A percentile compares a stretch with the other conserved stretches of the same genome.
Evolutionary conservation across 371 early-diverging fungal genomes (phyloP).

Genomic region (Mortierella sp.): DNA sequence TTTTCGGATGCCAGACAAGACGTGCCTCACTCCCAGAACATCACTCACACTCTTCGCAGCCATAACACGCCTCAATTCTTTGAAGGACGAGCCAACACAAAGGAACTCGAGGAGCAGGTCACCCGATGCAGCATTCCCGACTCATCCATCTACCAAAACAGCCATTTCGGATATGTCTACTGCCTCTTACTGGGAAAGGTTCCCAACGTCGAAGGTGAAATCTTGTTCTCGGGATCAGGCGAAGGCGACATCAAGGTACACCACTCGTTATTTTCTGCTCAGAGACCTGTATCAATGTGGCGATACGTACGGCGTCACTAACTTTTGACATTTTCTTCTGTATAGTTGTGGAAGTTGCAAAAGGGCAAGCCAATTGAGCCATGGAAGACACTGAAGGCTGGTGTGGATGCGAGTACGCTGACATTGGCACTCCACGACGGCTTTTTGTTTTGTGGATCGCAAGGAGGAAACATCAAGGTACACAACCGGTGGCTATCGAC

Average conservation of each 20-base stretch:
- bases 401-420: constrained; percentile 72
- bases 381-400: constrained; percentile 64
- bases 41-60: constrained; percentile 58
- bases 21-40: constrained; percentile 60
- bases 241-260: constrained; percentile 79
- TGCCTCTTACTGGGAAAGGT: constrained; percentile 69
- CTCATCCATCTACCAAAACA: constrained; percentile 68
- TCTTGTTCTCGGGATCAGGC: constrained; percentile 80
- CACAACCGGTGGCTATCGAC: neutral
- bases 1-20: constrained; percentile 63
- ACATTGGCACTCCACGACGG: constrained; percentile 78
- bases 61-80: constrained; percentile 62
- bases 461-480: constrained; percentile 81
- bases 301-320: too few relatives aligned
- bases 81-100: constrained; percentile 27
- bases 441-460: constrained; percentile 83
- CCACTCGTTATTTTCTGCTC: neutral
- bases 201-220: constrained; percentile 68
- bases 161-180: constrained; percentile 86
- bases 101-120: constrained; percentile 59
- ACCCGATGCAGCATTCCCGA: constrained; percentile 71
- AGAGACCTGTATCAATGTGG: neutral
- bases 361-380: constrained; percentile 59
- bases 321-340: neutral
- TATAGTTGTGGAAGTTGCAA: constrained; percentile 71